Base-by-base conservation (phyloP, 495 filamentous ascomycete genomes). In the Bombardia bombarda region DNA sequence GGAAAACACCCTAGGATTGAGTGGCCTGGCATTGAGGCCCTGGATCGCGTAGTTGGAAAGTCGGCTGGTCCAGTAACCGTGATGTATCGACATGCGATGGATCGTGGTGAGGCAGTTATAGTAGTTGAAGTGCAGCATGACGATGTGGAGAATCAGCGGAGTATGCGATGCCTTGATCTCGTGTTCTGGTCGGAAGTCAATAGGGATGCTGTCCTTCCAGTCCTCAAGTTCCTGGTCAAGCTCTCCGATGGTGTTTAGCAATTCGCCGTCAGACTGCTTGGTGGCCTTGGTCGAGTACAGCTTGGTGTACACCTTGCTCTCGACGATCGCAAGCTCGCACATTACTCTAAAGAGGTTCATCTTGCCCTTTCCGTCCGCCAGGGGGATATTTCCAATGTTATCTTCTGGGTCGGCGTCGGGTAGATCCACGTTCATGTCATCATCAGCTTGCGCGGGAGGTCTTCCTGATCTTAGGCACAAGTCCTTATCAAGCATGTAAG, bases 41-140 rank as follows among this genome's bases (percentile, higher is more conserved):
- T 92, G 85, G 32, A 97, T 90, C 2, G 92, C 92, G 60, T 87
- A 98, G 52, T 97, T 90, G 21, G 90, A 94, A 18, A 97, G 70
- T 32, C 92, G 79, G 53, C 85, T 95, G 7, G 90, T 95, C 92
- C 92, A 98, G 67, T 95, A 96, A 2, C 92, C 92, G 57, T 97
- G 93, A 60, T 98, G 92, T 38, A 96, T 82, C 4, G 87, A 93
- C 92, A 97, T 97, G 18, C 92, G 86, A 65, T 98, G 92, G 41
- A 98, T 95, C 1, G 92, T 98, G 12, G 90, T 96, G 42, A 98
- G 71, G 53, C 87, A 93, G 58, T 97, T 98, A 69, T 98, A 96
- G 65, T 98, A 98, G 24, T 87, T 80, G 57, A 97, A 95, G 56
- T 97, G 92, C 31, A 98, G 65, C 53, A 94, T 83, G 38, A 92